A percentile compares a stretch with the other conserved stretches of the same genome.
These are phyloP conservation scores for Colletotrichum sp. DNA, from an alignment of 2,329 filamentous ascomycete species.

Conservation along the genomic window DNA sequence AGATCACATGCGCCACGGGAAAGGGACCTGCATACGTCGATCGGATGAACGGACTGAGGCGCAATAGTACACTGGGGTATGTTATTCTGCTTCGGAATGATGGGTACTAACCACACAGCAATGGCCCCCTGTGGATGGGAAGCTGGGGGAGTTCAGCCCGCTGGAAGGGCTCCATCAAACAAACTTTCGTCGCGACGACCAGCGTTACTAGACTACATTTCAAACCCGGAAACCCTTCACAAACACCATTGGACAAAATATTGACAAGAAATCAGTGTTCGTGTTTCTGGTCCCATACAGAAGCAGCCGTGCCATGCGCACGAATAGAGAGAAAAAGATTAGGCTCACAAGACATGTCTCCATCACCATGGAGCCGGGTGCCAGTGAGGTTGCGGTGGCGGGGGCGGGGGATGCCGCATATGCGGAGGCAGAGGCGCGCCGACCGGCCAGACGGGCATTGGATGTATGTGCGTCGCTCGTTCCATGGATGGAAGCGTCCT, in stretches of 20 bases:
- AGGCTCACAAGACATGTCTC: background rate
- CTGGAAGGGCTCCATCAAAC: background rate
- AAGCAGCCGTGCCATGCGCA: background rate
- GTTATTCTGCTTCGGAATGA: background rate
- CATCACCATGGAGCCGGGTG: conserved; percentile 1
- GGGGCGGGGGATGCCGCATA: conserved; percentile 11
- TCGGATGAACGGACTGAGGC: background rate
- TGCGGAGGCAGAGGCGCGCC: conserved; percentile 11
- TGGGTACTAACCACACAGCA: background rate
- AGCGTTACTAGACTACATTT: background rate
- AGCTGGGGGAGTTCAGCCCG: background rate
- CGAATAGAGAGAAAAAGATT: background rate
- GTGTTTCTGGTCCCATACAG: background rate
- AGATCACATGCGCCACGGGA: background rate
- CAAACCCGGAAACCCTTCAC: background rate
- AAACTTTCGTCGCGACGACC: background rate
- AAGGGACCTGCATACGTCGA: background rate
- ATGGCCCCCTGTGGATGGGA: background rate
- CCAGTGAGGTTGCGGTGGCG: conserved; percentile 15
- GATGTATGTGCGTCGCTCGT: conserved; percentile 3
- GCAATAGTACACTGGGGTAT: background rate
- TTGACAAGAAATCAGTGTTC: background rate
- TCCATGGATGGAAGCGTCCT: conserved; percentile 52
- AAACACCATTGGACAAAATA: background rate
- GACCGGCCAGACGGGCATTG: background rate